Conservation (phyloP, 176 grass and related monocot genomes). For the Thinopyrum elongatum region DNA sequence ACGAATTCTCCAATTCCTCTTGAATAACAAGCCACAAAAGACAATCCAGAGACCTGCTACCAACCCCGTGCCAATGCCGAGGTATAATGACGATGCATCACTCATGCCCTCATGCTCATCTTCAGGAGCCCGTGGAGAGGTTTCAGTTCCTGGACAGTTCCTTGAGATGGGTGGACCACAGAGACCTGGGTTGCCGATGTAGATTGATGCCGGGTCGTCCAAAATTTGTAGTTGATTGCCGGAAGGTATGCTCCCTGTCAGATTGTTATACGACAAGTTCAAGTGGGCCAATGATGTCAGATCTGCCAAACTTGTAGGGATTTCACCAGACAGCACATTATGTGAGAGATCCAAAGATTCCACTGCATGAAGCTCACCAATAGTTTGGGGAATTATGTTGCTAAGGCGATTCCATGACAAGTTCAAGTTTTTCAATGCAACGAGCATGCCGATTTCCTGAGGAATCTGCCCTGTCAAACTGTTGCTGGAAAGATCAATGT, state of each 20-base stretch:
- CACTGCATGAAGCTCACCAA: not conserved
- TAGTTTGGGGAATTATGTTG: constrained; percentile 14
- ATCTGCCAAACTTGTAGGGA: not conserved
- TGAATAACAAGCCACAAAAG: not conserved
- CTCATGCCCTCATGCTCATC: not conserved
- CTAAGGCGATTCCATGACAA: constrained; percentile 30
- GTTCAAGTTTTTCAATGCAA: constrained; percentile 7
- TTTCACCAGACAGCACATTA: not conserved
- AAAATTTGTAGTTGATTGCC: not conserved
- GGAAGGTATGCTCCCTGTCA: not conserved
- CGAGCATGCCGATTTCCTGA: not conserved
- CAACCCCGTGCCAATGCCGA: not conserved
- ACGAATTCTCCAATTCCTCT: not conserved
- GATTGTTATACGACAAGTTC: not conserved
- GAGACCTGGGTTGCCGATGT: constrained; percentile 17
- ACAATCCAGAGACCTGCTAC: constrained; percentile 9
- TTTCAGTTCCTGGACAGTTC: not conserved
- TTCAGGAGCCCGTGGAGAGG: not conserved
- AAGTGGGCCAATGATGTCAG: not conserved
- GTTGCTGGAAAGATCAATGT: constrained; percentile 25
- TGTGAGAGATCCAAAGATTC: not conserved
- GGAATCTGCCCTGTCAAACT: constrained; percentile 11
- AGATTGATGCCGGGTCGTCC: not conserved
- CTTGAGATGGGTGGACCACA: constrained; percentile 22
- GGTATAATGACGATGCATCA: not conserved